These are phyloP conservation scores for Microbotryum saponariae DNA, from an alignment of 1,284 basidiomycete genomes.

Conservation along the genomic window DNA sequence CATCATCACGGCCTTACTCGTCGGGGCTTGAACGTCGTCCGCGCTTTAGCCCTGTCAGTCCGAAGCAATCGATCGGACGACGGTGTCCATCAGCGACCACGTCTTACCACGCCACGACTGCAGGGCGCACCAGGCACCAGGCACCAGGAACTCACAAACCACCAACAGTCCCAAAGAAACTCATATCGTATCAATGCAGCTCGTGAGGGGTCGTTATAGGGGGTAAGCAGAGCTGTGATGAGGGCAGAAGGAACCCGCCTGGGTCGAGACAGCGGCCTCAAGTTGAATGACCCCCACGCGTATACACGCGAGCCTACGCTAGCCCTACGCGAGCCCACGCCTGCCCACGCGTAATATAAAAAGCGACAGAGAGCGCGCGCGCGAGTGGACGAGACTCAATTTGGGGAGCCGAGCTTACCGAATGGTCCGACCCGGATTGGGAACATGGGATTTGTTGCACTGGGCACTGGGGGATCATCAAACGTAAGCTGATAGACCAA, in stretches of 20 bases:
- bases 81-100: neutral
- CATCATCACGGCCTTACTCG: neutral
- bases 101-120: neutral
- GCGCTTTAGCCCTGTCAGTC: constrained; percentile 14
- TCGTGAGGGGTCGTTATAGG: neutral
- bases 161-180: constrained; percentile 24
- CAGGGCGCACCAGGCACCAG: neutral
- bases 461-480: neutral
- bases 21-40: constrained; percentile 25
- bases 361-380: too few relatives aligned
- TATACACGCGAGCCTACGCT: too few relatives aligned
- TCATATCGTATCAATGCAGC: neutral
- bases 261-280: neutral
- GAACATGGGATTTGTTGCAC: too few relatives aligned
- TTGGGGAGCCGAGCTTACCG: too few relatives aligned
- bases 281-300: too few relatives aligned
- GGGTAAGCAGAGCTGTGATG: neutral
- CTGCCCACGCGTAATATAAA: too few relatives aligned
- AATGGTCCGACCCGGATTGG: neutral
- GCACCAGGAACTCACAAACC: constrained; percentile 15
- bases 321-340: too few relatives aligned
- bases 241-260: neutral
- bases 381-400: neutral
- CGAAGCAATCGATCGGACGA: neutral
- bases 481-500: too few relatives aligned